Evolutionary conservation across 306 rosid species (phyloP), one percentile per base, ranked within the genome.

Genomic region (Luffa aegyptiaca): DNA sequence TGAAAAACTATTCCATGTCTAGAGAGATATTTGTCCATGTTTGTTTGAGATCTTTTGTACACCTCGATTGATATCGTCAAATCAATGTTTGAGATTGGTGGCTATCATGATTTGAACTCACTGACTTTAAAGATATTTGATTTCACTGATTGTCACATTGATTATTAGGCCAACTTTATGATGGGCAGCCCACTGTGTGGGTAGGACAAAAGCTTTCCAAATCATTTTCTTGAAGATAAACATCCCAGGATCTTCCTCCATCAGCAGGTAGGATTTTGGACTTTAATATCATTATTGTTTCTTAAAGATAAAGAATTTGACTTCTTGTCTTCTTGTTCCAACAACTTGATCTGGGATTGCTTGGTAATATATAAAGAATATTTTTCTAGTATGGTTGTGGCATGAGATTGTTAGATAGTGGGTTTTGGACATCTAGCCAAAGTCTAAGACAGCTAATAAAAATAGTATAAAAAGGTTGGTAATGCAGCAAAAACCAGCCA

Each of bases 221-320:
- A 74, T 75, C 49, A 52, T 35, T 75, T 17, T 53, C 79, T 75
- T 75, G 79, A 52, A 49, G 64, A 75, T 75, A 36, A 53, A 53
- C 64, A 53, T 53, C 64, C 3, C 33, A 51, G 64, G 17, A 75
- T 75, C 79, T 53, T 75, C 45, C 12, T 75, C 79, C 63, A 75
- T 75, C 79, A 31, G 78, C 41, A 75, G 79, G 79, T 75, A 53
- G 33, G 63, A 75, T 75, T 53, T 53, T 36, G 45, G 41, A 64
- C 64, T 16, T 75, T 53, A 74, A 31, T 49, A 36, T 52, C 79
- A 17, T 35, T 71, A 46, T 70, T 45, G 56, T 70, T 70, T 69
- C 16, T 2, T 74, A 10, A 51, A 46, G 45, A 36, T 31, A 52
- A 35, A 31, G 5, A 70, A 20, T 45, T 45, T 70, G 39, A 31